These are phyloP conservation scores for Bretschneidera sinensis DNA, from an alignment of 345 rosid genomes.

Conservation along the genomic window DNA sequence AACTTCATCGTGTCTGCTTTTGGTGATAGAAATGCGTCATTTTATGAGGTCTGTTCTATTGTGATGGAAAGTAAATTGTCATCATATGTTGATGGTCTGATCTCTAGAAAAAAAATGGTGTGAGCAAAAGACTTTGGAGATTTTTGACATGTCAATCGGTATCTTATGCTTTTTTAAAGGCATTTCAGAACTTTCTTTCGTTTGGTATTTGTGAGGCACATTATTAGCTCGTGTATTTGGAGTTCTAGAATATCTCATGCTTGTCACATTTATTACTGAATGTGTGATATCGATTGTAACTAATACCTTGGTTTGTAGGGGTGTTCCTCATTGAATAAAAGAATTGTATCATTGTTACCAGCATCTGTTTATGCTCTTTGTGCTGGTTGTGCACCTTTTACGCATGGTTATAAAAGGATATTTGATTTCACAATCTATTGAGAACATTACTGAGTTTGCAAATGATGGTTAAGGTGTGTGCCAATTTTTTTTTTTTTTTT, in stretches of 20 bases:
- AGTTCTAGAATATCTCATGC: not conserved
- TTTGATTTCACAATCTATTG: slow-evolving; percentile 27
- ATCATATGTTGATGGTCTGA: too few relatives aligned
- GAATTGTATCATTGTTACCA: slow-evolving; percentile 55
- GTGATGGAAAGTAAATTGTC: too few relatives aligned
- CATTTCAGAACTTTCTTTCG: too few relatives aligned
- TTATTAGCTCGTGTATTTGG: not conserved
- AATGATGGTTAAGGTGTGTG: slow-evolving; percentile 46
- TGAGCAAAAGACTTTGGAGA: not conserved
- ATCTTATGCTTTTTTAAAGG: not conserved
- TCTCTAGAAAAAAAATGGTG: too few relatives aligned
- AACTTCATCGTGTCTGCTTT: too few relatives aligned
- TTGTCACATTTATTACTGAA: not conserved
- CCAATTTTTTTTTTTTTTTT: too few relatives aligned
- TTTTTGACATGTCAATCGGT: not conserved
- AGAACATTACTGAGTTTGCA: slow-evolving; percentile 38
- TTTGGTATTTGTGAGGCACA: too few relatives aligned
- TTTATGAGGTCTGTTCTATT: too few relatives aligned
- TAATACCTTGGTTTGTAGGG: slow-evolving; percentile 46
- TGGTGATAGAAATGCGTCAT: too few relatives aligned
- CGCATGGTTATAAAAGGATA: slow-evolving; percentile 29
- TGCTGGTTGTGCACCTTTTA: slow-evolving; percentile 58
- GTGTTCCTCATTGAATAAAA: slow-evolving; percentile 42
- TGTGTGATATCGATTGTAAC: not conserved
- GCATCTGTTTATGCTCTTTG: slow-evolving; percentile 77